A percentile compares a stretch with the other conserved stretches of the same genome.
These are phyloP conservation scores for Lepidium didymum DNA, from an alignment of 345 rosid species.

Conservation along the genomic window DNA sequence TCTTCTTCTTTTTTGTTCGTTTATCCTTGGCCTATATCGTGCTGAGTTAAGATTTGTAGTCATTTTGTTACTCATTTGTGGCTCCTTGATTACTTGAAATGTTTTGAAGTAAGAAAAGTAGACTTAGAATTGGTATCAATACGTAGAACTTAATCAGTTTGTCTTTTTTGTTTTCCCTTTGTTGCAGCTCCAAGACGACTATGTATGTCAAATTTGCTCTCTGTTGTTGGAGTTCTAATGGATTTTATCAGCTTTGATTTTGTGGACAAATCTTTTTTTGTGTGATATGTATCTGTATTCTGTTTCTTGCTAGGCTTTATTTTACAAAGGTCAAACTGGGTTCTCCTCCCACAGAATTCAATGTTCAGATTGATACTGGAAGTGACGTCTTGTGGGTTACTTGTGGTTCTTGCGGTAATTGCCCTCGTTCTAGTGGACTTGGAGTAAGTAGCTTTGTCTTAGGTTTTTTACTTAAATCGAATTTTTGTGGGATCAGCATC, in stretches of 20 bases:
- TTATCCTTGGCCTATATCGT: not conserved
- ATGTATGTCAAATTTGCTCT: slow-evolving; percentile 28
- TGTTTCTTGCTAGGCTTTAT: slow-evolving; percentile 60
- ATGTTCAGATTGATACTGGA: slow-evolving; percentile 97
- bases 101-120: not conserved
- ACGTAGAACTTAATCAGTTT: slow-evolving; percentile 4
- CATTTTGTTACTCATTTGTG: not conserved
- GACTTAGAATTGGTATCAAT: not conserved
- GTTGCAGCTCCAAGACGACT: slow-evolving; percentile 35
- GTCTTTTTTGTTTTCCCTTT: slow-evolving; percentile 14
- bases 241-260: not conserved
- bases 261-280: not conserved
- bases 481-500: not conserved
- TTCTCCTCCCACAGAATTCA: slow-evolving; percentile 92
- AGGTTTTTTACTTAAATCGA: not conserved
- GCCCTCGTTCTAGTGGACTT: slow-evolving; percentile 85
- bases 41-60: not conserved
- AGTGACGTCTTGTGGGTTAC: slow-evolving; percentile 91
- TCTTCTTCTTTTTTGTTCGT: too few species aligned
- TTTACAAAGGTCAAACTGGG: slow-evolving; percentile 92
- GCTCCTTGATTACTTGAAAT: not conserved
- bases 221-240: slow-evolving; percentile 28
- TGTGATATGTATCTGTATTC: slow-evolving; percentile 11
- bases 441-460: slow-evolving; percentile 49
- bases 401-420: slow-evolving; percentile 73